Percentiles rank a stretch among this genome's conserved stretches.
phyloP scores from a whole-genome alignment of 116 monocot genomes.

The Zostera marina region DNA sequence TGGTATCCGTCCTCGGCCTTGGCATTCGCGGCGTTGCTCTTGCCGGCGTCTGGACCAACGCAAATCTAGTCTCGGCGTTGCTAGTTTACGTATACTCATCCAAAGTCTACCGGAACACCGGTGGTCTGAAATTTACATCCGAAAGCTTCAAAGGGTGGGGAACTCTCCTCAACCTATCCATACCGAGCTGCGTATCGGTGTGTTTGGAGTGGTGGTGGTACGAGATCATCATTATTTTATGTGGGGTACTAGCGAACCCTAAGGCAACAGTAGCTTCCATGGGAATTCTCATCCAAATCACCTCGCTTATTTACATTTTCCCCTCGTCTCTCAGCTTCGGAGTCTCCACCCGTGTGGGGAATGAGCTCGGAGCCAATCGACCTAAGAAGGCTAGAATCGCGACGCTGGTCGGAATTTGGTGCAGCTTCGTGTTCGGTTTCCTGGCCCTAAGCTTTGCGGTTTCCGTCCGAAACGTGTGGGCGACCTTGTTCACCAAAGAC shows the following conservation, averaged over 20 bases:
- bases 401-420: constrained; percentile 8
- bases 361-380: constrained; percentile 24
- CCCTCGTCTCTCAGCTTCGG: constrained; percentile 24
- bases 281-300: constrained; percentile 30
- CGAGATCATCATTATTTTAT: constrained; percentile 36
- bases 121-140: constrained; percentile 1
- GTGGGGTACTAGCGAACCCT: constrained; percentile 18
- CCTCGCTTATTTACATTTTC: constrained; percentile 26
- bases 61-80: constrained; percentile 11
- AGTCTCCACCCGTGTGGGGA: constrained; percentile 27
- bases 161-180: constrained; percentile 16
- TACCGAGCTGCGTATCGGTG: constrained; percentile 32
- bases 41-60: constrained; percentile 15
- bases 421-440: constrained; percentile 10
- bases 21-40: constrained; percentile 26
- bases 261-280: constrained; percentile 22
- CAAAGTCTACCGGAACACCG: constrained; percentile 8
- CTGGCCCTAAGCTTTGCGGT: constrained; percentile 10
- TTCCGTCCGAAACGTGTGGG: constrained; percentile 18
- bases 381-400: constrained; percentile 12
- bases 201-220: constrained; percentile 55
- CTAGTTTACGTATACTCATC: constrained; percentile 13
- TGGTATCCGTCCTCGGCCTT: constrained; percentile 12
- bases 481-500: constrained; percentile 20
- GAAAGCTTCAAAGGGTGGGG: constrained; percentile 24